These are phyloP conservation scores for Mycena metata DNA, from an alignment of 768 basidiomycete species.

Conservation along the genomic window DNA sequence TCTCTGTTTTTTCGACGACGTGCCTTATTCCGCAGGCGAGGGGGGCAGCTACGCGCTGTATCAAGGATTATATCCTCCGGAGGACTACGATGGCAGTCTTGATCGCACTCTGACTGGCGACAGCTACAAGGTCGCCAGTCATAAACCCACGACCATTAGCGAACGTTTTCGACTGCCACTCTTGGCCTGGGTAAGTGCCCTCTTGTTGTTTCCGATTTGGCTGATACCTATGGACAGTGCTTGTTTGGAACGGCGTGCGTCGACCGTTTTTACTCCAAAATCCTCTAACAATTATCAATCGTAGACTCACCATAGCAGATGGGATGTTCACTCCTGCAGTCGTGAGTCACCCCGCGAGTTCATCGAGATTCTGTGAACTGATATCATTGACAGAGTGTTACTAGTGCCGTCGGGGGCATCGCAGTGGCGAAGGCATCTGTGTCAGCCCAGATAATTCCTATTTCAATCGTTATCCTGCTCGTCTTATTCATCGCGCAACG, in stretches of 20 bases:
- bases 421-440: conserved; percentile 69
- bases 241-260: conserved; percentile 70
- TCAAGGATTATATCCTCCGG: conserved; percentile 71
- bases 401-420: conserved; percentile 78
- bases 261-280: too few species aligned
- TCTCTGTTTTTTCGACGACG: not conserved
- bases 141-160: conserved; percentile 43
- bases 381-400: conserved; percentile 54
- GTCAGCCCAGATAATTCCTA: conserved; percentile 60
- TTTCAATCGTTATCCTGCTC: conserved; percentile 73
- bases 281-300: conserved; percentile 3
- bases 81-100: conserved; percentile 58
- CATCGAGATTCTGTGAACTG: not conserved
- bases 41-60: conserved; percentile 77
- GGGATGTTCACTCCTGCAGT: conserved; percentile 80
- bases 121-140: conserved; percentile 42
- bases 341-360: conserved; percentile 38
- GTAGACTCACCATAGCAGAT: conserved; percentile 73
- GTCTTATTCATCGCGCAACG: conserved; percentile 71
- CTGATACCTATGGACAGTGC: conserved; percentile 50
- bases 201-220: not conserved
- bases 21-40: conserved; percentile 59
- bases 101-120: conserved; percentile 70
- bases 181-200: conserved; percentile 65
- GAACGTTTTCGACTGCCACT: conserved; percentile 61